Evolutionary conservation across 257 asterid genomes (phyloP).

Genomic region (Solanum piurae): DNA sequence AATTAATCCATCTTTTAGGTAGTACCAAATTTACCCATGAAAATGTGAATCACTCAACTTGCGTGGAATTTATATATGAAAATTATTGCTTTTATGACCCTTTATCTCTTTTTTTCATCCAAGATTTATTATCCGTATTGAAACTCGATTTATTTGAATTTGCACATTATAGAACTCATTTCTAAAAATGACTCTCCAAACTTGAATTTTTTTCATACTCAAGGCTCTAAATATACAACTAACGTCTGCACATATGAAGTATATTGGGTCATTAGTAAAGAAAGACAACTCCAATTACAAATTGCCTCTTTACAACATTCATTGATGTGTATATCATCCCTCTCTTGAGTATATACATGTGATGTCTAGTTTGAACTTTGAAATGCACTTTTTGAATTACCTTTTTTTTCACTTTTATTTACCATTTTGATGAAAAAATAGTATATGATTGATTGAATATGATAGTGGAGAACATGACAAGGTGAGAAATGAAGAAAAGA

Average conservation of each 20-base stretch:
- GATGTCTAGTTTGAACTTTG: neutral
- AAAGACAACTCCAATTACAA: neutral
- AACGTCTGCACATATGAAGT: neutral
- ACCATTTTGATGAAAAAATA: neutral
- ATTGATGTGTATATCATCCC: neutral
- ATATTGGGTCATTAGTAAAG: neutral
- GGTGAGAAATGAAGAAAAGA: neutral
- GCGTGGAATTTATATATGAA: neutral
- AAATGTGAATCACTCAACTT: neutral
- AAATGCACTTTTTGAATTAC: neutral
- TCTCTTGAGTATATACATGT: neutral
- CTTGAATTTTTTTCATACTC: neutral
- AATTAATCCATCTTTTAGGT: neutral
- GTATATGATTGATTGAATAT: neutral
- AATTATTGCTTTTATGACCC: neutral
- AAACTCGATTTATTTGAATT: neutral
- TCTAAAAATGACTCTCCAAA: fast-evolving
- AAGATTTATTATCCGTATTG: no score
- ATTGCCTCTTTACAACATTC: neutral
- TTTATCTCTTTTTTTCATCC: no score
- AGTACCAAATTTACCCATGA: neutral
- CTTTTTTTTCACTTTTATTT: neutral
- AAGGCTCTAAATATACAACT: neutral
- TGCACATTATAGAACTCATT: fast-evolving
- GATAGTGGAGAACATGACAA: neutral